A percentile compares a stretch with the other conserved stretches of the same genome.
Conservation (phyloP, 176 grass and related monocot genomes). For the Chrysopogon serrulatus region DNA sequence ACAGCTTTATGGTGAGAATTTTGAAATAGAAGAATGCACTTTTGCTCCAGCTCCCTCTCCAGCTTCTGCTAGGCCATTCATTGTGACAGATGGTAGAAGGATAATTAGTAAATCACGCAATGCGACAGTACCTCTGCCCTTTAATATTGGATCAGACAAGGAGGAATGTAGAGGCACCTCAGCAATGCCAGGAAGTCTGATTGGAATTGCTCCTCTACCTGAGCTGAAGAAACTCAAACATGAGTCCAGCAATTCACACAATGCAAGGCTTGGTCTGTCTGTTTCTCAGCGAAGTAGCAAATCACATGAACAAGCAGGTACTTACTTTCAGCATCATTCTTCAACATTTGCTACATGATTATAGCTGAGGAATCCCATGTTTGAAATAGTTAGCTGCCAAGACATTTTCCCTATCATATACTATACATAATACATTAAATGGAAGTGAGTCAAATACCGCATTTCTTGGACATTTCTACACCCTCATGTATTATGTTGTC, state of each 20-base stretch:
- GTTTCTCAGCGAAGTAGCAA: slow-evolving; percentile 24
- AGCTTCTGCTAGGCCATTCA: slow-evolving; percentile 50
- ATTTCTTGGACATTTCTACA: not conserved
- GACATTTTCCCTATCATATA: not conserved
- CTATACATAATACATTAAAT: slow-evolving; percentile 5
- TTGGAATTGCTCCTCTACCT: slow-evolving; percentile 43
- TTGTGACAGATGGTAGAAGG: slow-evolving; percentile 75
- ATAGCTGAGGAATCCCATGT: not conserved
- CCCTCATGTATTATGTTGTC: not conserved
- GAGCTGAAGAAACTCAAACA: slow-evolving; percentile 57
- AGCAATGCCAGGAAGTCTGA: slow-evolving; percentile 26
- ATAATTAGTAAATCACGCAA: slow-evolving; percentile 70
- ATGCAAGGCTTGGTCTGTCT: slow-evolving; percentile 9
- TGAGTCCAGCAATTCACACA: slow-evolving; percentile 18
- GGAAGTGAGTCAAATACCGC: not conserved
- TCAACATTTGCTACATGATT: slow-evolving; percentile 8
- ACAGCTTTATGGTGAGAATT: slow-evolving; percentile 63
- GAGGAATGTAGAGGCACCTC: slow-evolving; percentile 18
- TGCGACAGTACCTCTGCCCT: slow-evolving; percentile 32
- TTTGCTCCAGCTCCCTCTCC: slow-evolving; percentile 60
- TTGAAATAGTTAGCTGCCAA: not conserved
- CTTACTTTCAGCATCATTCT: slow-evolving; percentile 13
- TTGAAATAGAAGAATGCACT: slow-evolving; percentile 79
- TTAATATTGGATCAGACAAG: slow-evolving; percentile 30
- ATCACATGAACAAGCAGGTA: slow-evolving; percentile 54